Evolutionary conservation across 1,139 yeast species (phyloP), one percentile per base, ranked within the genome.

Genomic region (Taphrina populina): DNA sequence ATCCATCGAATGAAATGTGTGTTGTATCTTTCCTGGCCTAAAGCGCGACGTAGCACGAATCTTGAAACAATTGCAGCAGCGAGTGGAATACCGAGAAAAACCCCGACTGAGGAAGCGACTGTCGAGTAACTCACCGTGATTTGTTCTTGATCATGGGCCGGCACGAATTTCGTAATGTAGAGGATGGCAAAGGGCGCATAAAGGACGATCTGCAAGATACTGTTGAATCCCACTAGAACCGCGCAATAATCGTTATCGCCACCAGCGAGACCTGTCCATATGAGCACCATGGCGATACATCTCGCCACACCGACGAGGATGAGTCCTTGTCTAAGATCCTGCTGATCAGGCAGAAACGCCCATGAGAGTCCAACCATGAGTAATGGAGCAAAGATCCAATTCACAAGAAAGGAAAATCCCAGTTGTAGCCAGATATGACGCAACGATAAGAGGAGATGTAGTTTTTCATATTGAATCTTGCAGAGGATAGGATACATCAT

Each of bases 401-500:
- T 80, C 51, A 78, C 61, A 3, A 75, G 54, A 30, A 79, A 59
- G 1, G 81, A 76, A 19, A 76, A 66, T 6, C 68, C 59, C 3
- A 80, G 66, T 21, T 72, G 75, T 24, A 62, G 65, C 63, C 71
- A 60, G 37, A 71, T 66, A 21, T 64, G 63, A 30, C 60, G 64
- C 15, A 63, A 61, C 6, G 57, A 34, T 27, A 72, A 53, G 6
- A 69, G 60, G 4, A 43, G 58, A 49, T 66, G 71, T 21, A 72
- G 59, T 6, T 64, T 66, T 61, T 79, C 83, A 75, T 78, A 80
- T 61, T 73, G 70, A 7, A 80, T 77, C 59, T 77, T 77, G 64
- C 81, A 77, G 29, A 80, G 67, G 8, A 81, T 80, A 1, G 83
- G 83, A 17, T 76, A 69, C 80, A 80, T 79, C 83, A 80, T 80